Evolutionary conservation across 495 filamentous ascomycete genomes (phyloP), one percentile per base, ranked within the genome.

Genomic region (Penicillium robsamsonii): DNA sequence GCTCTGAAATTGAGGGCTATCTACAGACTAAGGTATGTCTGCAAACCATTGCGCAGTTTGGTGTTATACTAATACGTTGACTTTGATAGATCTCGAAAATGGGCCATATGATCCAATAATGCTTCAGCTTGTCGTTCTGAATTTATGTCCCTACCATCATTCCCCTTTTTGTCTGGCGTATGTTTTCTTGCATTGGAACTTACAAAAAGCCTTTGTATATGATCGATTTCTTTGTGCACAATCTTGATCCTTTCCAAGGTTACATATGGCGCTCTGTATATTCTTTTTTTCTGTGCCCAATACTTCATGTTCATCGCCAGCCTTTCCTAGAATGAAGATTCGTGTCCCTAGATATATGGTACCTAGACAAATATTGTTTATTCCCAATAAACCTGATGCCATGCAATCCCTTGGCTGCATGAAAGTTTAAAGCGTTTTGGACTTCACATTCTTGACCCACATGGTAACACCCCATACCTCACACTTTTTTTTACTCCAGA

Each of bases 1-100:
- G 92, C 62, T 81, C 84, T 50, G 94, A 97, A 71, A 86, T 97
- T 40, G 91, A 96, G 54, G 90, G 89, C 38, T 98, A 98, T 79
- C 73, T 98, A 62, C 86, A 82, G 66, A 96, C 94, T 20, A 98
- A 98, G 88, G 91, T 95, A 46, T 17, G 30, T 25, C 15, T 29
- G 10, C 2, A 13, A 11, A 8, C 4, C 13, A 45, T 44, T 18
- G 1, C 1, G 5, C 17, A 1, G 4, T 8, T 13, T 17, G 9
- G 7, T 1, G 2, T 46, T 33, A 12, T 8, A 46, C 38, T 51
- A 44, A 58, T 46, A 37, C 5, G n/a, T 43, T 53, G 42, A 47
- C 50, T 47, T 52, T 50, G 37, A 69, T 56, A 79, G 82, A 86
- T 88, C 51, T 83, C 84, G 55, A 88, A 88, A 60, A 88, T 88